Conservation (phyloP, 2,329 filamentous ascomycete species). For the Colletotrichum sp. region DNA sequence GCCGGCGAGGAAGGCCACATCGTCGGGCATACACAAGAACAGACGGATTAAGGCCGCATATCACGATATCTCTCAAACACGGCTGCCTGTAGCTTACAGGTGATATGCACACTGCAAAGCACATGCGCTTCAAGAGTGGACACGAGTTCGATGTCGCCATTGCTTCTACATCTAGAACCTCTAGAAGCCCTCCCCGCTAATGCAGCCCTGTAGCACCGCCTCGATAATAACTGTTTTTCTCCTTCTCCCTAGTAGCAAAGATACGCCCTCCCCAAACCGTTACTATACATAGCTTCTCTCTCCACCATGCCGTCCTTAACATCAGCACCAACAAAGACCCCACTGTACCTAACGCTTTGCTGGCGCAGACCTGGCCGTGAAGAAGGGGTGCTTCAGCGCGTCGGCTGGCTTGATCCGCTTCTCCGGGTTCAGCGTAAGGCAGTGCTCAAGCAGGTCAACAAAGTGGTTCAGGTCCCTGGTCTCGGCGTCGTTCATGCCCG, state of each 20-base stretch:
- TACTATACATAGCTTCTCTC: background rate
- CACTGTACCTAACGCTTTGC: conserved; percentile 23
- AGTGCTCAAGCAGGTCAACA: conserved; percentile 86
- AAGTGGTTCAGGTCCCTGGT: conserved; percentile 82
- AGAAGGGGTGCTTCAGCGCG: conserved; percentile 89
- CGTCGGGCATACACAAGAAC: background rate
- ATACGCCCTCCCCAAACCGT: background rate
- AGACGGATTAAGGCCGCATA: background rate
- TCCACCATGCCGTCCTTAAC: background rate
- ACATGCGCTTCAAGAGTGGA: background rate
- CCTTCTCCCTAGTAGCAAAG: background rate
- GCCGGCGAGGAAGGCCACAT: background rate
- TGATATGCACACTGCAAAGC: background rate
- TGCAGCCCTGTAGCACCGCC: background rate
- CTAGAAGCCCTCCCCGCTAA: background rate
- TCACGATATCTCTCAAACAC: background rate
- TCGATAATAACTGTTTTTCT: background rate
- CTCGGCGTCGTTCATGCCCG: conserved; percentile 76
- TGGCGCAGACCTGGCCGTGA: conserved; percentile 51
- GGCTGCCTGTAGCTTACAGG: background rate
- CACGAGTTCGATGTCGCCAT: background rate
- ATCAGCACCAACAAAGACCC: background rate
- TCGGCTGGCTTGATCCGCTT: conserved; percentile 88
- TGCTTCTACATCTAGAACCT: background rate
- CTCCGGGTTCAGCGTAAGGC: conserved; percentile 87